Conservation (phyloP, 2,329 filamentous ascomycete species). For the Fusarium dlaminii region DNA sequence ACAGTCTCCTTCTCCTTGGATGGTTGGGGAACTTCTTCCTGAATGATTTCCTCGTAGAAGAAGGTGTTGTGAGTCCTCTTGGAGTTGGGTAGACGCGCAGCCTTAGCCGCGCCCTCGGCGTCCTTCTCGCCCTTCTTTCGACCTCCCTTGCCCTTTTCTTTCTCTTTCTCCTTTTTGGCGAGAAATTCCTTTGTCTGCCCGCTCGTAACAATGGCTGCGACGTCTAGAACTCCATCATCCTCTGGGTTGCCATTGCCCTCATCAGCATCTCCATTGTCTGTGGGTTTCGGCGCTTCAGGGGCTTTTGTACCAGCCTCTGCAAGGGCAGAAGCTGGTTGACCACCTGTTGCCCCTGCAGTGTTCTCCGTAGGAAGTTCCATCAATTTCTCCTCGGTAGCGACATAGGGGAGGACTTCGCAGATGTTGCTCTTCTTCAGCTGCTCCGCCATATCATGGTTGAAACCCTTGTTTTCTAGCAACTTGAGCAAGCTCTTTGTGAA, state of each 20-base stretch:
- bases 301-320: slow-evolving; percentile 46
- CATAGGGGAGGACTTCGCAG: slow-evolving; percentile 73
- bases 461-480: slow-evolving; percentile 69
- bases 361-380: slow-evolving; percentile 61
- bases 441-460: slow-evolving; percentile 74
- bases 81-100: slow-evolving; percentile 73
- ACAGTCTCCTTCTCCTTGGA: slow-evolving; percentile 46
- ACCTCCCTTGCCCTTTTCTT: slow-evolving; percentile 67
- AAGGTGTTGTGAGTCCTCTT: slow-evolving; percentile 77
- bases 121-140: slow-evolving; percentile 65
- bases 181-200: slow-evolving; percentile 85
- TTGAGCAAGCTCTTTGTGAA: slow-evolving; percentile 80
- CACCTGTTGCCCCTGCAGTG: slow-evolving; percentile 39
- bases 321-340: slow-evolving; percentile 11
- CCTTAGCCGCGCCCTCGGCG: slow-evolving; percentile 63
- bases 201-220: slow-evolving; percentile 84
- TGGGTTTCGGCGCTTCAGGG: slow-evolving; percentile 51
- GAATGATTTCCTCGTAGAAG: slow-evolving; percentile 74
- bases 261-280: slow-evolving; percentile 50
- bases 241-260: slow-evolving; percentile 56
- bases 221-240: slow-evolving; percentile 81
- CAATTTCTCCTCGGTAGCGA: slow-evolving; percentile 53
- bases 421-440: slow-evolving; percentile 73
- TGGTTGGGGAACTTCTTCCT: slow-evolving; percentile 58
- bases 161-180: slow-evolving; percentile 84